phyloP scores from a whole-genome alignment of 352 stramenopile genomes.

The Phytopythium chamaehyphon region DNA sequence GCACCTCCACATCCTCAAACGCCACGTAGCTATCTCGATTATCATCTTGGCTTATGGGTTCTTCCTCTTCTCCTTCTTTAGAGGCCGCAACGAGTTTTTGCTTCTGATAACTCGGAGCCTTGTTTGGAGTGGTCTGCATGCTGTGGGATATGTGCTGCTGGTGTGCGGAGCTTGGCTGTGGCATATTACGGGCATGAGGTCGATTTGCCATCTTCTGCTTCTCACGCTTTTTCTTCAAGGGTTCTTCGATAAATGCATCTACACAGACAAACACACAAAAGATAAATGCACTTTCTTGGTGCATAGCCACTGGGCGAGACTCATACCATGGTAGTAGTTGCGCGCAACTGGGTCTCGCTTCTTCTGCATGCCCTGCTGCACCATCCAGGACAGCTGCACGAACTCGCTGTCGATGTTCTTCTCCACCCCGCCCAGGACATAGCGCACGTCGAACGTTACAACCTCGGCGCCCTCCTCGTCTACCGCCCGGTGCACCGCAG shows the following conservation, averaged over 20 bases:
- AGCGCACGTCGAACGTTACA: conserved; percentile 81
- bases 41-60: no score
- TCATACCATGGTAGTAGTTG: conserved; percentile 64
- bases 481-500: conserved; percentile 31
- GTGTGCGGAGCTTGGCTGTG: neutral
- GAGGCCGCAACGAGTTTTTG: no score
- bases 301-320: neutral
- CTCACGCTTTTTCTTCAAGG: neutral
- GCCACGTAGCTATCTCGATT: no score
- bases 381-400: conserved; percentile 46
- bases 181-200: neutral
- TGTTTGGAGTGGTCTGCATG: no score
- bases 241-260: conserved; percentile 3
- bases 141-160: neutral
- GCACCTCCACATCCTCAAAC: no score
- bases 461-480: conserved; percentile 14
- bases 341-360: conserved; percentile 35
- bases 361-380: conserved; percentile 21
- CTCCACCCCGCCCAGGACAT: conserved; percentile 77
- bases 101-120: no score
- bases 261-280: neutral
- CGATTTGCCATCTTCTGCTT: neutral
- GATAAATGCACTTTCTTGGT: neutral
- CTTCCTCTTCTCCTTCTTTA: no score
- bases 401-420: conserved; percentile 66